These are phyloP conservation scores for Alternaria brassicae DNA, from an alignment of 2,329 filamentous ascomycete species.

Conservation along the genomic window DNA sequence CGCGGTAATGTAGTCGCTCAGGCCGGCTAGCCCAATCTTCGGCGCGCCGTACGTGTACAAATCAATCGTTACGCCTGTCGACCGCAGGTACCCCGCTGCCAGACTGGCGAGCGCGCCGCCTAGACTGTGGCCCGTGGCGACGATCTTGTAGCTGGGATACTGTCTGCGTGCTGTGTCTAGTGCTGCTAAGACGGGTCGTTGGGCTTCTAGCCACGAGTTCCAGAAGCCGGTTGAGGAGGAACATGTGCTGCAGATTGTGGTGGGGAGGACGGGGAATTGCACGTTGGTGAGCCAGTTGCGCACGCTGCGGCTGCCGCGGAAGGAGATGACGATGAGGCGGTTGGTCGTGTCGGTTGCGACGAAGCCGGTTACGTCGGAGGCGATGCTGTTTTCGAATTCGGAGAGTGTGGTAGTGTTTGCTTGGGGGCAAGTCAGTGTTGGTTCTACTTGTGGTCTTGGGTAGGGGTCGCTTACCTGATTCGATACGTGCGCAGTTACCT, in stretches of 20 bases:
- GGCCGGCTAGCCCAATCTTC: slow-evolving; percentile 65
- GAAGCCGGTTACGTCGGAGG: slow-evolving; percentile 57
- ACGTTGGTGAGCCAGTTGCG: slow-evolving; percentile 69
- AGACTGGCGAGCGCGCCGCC: slow-evolving; percentile 70
- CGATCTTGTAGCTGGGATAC: slow-evolving; percentile 62
- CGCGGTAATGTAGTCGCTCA: slow-evolving; percentile 62
- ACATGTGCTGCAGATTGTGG: slow-evolving; percentile 57
- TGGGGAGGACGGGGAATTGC: slow-evolving; percentile 52
- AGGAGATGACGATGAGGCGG: slow-evolving; percentile 64
- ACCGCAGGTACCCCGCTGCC: slow-evolving; percentile 64
- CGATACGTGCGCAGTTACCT: slow-evolving; percentile 58
- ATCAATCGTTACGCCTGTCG: slow-evolving; percentile 57
- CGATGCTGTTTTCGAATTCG: slow-evolving; percentile 56
- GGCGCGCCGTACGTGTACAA: slow-evolving; percentile 73
- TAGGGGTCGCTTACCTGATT: slow-evolving; percentile 31
- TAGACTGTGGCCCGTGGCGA: slow-evolving; percentile 73
- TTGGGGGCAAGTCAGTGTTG: neutral
- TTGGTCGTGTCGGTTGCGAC: slow-evolving; percentile 57
- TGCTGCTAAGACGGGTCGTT: slow-evolving; percentile 51
- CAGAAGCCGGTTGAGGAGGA: slow-evolving; percentile 66
- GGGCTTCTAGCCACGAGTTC: slow-evolving; percentile 64
- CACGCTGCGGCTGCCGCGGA: slow-evolving; percentile 66
- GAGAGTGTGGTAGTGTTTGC: slow-evolving; percentile 55
- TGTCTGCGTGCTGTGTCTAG: slow-evolving; percentile 54
- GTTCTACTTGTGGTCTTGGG: neutral